Conservation (phyloP, 1,284 basidiomycete species). For the Fomitiporia mediterranea region DNA sequence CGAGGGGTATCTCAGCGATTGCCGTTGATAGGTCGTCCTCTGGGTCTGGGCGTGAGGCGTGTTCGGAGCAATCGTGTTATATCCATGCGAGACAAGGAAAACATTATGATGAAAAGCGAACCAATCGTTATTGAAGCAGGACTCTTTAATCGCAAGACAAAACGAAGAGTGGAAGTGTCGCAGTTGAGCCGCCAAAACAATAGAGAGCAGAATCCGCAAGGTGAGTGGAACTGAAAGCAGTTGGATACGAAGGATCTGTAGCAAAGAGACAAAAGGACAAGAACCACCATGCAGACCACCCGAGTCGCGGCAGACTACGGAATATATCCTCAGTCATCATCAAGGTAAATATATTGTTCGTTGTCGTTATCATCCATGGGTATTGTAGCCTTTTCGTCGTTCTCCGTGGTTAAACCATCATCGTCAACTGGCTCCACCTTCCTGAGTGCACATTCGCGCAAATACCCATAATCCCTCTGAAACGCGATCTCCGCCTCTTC, state of each 20-base stretch:
- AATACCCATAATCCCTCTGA: slow-evolving; percentile 1
- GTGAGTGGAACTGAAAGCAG: not conserved
- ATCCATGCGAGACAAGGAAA: not conserved
- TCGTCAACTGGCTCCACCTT: slow-evolving; percentile 18
- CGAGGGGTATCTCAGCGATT: too few relatives aligned
- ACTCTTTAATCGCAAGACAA: not conserved
- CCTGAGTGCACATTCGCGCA: slow-evolving; percentile 5
- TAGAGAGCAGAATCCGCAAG: not conserved
- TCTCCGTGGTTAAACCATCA: slow-evolving; percentile 19
- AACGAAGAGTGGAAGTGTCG: not conserved
- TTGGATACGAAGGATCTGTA: not conserved
- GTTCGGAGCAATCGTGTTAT: not conserved
- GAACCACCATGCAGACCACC: not conserved
- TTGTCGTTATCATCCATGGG: not conserved
- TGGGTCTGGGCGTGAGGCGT: too few relatives aligned
- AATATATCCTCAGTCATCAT: slow-evolving; percentile 9
- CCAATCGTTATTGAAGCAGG: not conserved
- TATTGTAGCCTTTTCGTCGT: slow-evolving; percentile 15
- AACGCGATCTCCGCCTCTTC: slow-evolving; percentile 12
- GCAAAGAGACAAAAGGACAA: not conserved
- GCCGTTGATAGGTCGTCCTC: too few relatives aligned
- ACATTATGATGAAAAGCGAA: not conserved
- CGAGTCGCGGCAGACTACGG: not conserved
- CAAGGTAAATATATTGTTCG: slow-evolving; percentile 17
- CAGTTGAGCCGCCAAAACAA: not conserved